Conservation (phyloP, 2,329 filamentous ascomycete genomes). For the Calonectria montana region DNA sequence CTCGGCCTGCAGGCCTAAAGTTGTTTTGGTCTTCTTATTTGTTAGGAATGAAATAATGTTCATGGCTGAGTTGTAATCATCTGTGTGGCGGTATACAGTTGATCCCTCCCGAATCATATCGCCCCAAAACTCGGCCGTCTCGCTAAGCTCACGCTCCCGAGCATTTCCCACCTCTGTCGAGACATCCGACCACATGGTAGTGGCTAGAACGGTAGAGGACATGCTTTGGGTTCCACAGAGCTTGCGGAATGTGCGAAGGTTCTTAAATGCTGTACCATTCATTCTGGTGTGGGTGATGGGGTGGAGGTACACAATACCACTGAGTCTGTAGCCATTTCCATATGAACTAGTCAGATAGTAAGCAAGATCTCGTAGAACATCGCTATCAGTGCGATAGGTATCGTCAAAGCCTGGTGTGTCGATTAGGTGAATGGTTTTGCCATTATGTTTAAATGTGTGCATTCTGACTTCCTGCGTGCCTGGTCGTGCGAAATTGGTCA, state of each 20-base stretch:
- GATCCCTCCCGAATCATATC: not conserved
- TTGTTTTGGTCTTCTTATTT: not conserved
- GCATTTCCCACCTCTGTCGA: not conserved
- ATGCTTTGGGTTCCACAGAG: not conserved
- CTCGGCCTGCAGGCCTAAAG: not conserved
- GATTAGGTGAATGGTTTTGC: not conserved
- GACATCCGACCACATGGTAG: not conserved
- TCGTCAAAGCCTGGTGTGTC: not conserved
- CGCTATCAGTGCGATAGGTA: not conserved
- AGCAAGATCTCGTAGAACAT: not conserved
- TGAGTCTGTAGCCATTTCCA: not conserved
- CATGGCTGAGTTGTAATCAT: not conserved
- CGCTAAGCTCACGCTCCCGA: not conserved
- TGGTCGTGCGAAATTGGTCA: not conserved
- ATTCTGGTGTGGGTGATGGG: not conserved
- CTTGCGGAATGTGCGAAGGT: not conserved
- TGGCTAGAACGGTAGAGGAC: not conserved
- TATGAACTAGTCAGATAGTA: not conserved
- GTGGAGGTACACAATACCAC: not conserved
- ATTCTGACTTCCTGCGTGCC: not conserved
- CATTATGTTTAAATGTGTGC: not conserved
- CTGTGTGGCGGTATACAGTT: not conserved
- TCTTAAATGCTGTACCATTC: not conserved
- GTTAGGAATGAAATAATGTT: not conserved
- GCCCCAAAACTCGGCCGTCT: not conserved